A percentile compares a stretch with the other conserved stretches of the same genome.
These are phyloP conservation scores for Blastocystis sp. DNA, from an alignment of 352 stramenopile species.

Conservation along the genomic window DNA sequence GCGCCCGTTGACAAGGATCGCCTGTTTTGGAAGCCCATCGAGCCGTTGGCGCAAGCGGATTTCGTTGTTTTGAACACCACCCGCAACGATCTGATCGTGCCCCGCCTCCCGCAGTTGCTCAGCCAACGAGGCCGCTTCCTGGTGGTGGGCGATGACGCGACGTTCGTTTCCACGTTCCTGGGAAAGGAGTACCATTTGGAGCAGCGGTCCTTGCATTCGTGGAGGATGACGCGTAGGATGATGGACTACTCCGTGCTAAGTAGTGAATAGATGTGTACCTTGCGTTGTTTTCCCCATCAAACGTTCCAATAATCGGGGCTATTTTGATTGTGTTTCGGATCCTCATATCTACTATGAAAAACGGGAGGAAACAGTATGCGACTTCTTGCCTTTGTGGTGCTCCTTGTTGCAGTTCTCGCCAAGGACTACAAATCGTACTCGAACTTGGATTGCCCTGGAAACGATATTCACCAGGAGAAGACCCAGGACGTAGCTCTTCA, in stretches of 20 bases:
- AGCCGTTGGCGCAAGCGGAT: not conserved
- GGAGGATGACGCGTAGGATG: not conserved
- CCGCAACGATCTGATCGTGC: conserved; percentile 21
- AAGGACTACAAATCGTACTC: conserved; percentile 49
- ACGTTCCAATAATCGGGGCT: not conserved
- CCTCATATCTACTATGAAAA: too few species aligned
- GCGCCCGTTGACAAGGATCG: not conserved
- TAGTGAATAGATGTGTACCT: conserved; percentile 36
- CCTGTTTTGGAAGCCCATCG: not conserved
- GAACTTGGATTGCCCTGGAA: conserved; percentile 31
- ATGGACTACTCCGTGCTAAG: conserved; percentile 13
- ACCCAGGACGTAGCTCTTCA: not conserved
- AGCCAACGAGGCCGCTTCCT: not conserved
- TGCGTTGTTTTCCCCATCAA: not conserved
- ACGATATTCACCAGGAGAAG: conserved; percentile 53
- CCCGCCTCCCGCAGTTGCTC: not conserved
- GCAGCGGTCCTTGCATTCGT: not conserved
- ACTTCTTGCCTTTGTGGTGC: not conserved
- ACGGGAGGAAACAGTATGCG: too few species aligned
- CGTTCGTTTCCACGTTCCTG: conserved; percentile 11
- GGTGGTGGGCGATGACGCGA: conserved; percentile 7
- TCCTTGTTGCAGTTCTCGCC: conserved; percentile 19
- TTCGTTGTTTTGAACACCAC: conserved; percentile 41
- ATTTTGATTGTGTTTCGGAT: conserved; percentile 4
- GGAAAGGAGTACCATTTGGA: conserved; percentile 15